Base-by-base conservation (phyloP, 768 basidiomycete species). In the Rhodotorula toruloides region DNA sequence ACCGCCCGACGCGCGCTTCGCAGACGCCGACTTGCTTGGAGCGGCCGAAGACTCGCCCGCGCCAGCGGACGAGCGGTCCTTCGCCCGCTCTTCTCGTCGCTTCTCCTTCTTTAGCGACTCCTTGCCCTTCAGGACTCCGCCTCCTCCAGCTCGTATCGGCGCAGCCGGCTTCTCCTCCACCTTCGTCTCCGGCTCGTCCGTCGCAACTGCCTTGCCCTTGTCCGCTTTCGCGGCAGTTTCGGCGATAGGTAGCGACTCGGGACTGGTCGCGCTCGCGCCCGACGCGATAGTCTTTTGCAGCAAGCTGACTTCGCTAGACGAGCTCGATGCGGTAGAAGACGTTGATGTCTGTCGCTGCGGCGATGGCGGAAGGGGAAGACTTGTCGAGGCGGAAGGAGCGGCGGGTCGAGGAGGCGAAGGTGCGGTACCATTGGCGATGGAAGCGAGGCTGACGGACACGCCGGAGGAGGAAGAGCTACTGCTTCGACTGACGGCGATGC, bases 71-170 rank as follows among this genome's bases (percentile, higher is more conserved):
- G 43, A 4, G 6, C 31, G 49, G 11, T 36, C 40, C 22, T 37
- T 29, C 3, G 40, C 52, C 4, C 58, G 37, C 42, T 50, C 47
- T 25, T 47, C 54, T 19, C 44, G 43, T 29, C n/a, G 36, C 32
- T 48, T 61, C 34, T 59, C 70, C 48, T 65, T 64, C 59, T 65
- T 67, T 42, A 67, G 55, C 40, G 48, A 44, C n/a, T 67, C 59
- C 49, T 67, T 71, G 11, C 70, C 70, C 40, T 71, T 64, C 39
- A 71, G 29, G 19, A 71, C 12, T 4, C 70, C 70, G 1, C 69
- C 69, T 16, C 65, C 54, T 2, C 61, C 70, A 1, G 61, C 58
- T 1, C 59, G 21, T 3, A 27, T 25, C 32, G 36, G 1, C 36
- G 32, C 34, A 14, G 36, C 13, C 3, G 34, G 3, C 1, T 27